These are phyloP conservation scores for Nicotiana noctiflora DNA, from an alignment of 257 asterid species.

Conservation along the genomic window DNA sequence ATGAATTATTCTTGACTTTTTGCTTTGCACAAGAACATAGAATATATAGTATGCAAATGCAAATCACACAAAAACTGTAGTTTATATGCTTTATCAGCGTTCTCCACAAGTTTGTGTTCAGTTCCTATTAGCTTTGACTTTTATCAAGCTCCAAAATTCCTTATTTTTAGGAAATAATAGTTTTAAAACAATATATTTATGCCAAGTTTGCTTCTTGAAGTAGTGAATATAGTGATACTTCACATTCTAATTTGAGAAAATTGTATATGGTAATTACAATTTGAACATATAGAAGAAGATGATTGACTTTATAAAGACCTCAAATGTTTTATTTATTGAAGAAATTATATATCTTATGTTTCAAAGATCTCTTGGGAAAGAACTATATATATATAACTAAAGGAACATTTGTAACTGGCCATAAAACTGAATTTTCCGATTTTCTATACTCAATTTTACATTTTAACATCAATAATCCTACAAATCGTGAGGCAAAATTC, in stretches of 20 bases:
- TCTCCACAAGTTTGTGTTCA: neutral
- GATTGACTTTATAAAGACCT: neutral
- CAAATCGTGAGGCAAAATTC: neutral
- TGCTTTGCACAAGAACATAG: neutral
- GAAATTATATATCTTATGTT: neutral
- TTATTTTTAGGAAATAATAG: neutral
- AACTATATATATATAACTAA: neutral
- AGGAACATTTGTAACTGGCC: neutral
- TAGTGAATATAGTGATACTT: neutral
- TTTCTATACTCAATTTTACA: neutral
- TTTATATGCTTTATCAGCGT: neutral
- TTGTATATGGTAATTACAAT: neutral
- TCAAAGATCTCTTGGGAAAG: neutral
- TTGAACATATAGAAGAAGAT: neutral
- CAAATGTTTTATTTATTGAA: neutral
- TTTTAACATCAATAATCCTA: neutral
- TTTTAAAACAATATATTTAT: neutral
- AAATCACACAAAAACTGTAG: neutral
- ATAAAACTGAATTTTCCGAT: neutral
- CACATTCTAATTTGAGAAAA: neutral
- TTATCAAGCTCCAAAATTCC: neutral
- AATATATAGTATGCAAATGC: neutral
- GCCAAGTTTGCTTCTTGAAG: neutral
- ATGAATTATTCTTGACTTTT: neutral
- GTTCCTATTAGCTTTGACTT: neutral